Evolutionary conservation across 805 yeast genomes (phyloP), one percentile per base, ranked within the genome.

Genomic region (Helenozyma baotianmanensis): DNA sequence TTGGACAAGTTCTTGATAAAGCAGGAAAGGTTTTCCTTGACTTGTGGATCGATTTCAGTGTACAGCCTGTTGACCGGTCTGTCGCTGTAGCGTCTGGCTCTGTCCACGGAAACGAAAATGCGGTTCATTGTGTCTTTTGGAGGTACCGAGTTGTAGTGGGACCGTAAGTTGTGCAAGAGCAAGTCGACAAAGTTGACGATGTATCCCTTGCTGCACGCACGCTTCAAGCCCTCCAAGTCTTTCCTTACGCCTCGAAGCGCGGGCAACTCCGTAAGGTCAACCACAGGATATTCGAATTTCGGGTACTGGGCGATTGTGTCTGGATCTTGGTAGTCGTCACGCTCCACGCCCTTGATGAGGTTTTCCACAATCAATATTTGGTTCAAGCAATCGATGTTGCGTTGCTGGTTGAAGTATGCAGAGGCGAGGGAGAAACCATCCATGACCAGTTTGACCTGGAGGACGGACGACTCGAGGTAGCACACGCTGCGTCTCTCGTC

Each of bases 161-260:
- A 30, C 38, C 81, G 69, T 29, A 89, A 54, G 55, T 89, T 95
- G 0, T 64, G 63, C 9, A 82, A 43, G 29, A 89, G 58, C 21
- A 69, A 47, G 15, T 72, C 71, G 6, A 72, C 64, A 48, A 89
- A 78, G 27, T 74, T 60, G 15, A 70, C 62, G 6, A 80, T 73
- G 44, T 78, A 82, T n/a, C 79, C 74, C 23, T 71, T 74, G 11
- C 92, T 89, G 31, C 86, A 80, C 27, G 74, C 78, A n/a, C 68
- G 60, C 30, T 80, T 72, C 45, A 87, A 57, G 16, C 62, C 67
- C 10, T 70, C 61, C 21, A 88, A 58, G 25, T 72, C 68, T 29
- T 74, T 77, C 30, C 74, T 68, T 11, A 81, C 53, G 21, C 68
- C 59, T 4, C 54, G 45, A 17, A 81, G 56, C 3, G 81, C 84